Conservation (phyloP, 2,329 filamentous ascomycete species). For the Mycocentrospora acerina region DNA sequence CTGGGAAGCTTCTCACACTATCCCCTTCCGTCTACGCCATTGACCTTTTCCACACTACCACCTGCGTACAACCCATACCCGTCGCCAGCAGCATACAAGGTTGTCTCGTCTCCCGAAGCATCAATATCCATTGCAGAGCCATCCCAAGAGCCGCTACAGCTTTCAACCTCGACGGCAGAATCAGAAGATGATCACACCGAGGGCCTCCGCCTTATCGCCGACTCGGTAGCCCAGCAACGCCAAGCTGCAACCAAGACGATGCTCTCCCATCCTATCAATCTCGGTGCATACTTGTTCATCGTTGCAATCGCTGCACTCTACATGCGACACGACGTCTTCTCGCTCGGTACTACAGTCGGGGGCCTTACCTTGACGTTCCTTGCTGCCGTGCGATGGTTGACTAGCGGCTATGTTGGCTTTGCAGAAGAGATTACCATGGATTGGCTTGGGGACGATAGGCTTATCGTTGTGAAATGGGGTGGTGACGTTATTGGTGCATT, state of each 20-base stretch:
- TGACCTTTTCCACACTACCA: slow-evolving; percentile 48
- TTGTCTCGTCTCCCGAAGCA: slow-evolving; percentile 41
- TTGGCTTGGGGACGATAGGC: slow-evolving; percentile 58
- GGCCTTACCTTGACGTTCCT: slow-evolving; percentile 66
- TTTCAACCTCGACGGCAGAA: slow-evolving; percentile 59
- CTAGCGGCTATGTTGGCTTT: slow-evolving; percentile 61
- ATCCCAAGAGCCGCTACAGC: slow-evolving; percentile 51
- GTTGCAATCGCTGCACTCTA: slow-evolving; percentile 44
- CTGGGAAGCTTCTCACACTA: slow-evolving; percentile 48
- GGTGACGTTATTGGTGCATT: slow-evolving; percentile 69
- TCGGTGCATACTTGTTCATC: slow-evolving; percentile 43
- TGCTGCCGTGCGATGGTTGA: slow-evolving; percentile 61
- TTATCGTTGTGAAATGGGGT: slow-evolving; percentile 67
- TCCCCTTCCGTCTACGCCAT: slow-evolving; percentile 55
- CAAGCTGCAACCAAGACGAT: slow-evolving; percentile 65
- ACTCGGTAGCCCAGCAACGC: slow-evolving; percentile 80
- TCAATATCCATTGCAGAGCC: slow-evolving; percentile 21
- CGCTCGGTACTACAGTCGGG: slow-evolving; percentile 59
- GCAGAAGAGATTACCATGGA: slow-evolving; percentile 64
- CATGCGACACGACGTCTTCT: slow-evolving; percentile 54
- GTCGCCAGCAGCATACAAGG: slow-evolving; percentile 36
- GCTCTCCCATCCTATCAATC: slow-evolving; percentile 38
- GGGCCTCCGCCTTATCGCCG: slow-evolving; percentile 72
- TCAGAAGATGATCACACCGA: slow-evolving; percentile 62
- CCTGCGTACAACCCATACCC: slow-evolving; percentile 37